Conservation (phyloP, 768 basidiomycete species). For the Chlorophyllum brunneum region DNA sequence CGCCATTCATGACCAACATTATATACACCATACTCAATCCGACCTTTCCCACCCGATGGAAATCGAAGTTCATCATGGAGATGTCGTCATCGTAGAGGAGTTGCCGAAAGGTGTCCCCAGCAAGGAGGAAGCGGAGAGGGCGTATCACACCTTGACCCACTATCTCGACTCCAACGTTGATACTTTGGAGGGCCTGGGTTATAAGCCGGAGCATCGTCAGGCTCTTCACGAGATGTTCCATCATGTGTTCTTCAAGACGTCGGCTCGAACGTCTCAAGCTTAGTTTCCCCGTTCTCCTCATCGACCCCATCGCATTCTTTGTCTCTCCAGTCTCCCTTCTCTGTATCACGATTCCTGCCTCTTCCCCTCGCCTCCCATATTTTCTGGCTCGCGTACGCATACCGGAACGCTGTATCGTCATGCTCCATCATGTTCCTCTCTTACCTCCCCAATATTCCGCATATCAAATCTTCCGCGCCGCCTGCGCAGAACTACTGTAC, state of each 20-base stretch:
- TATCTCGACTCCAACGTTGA: slow-evolving; percentile 12
- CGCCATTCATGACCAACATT: slow-evolving; percentile 8
- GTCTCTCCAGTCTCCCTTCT: background rate
- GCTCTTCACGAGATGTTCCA: slow-evolving; percentile 11
- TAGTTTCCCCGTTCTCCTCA: background rate
- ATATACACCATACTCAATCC: slow-evolving; percentile 6
- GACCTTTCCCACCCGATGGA: slow-evolving; percentile 5
- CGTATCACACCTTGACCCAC: slow-evolving; percentile 9
- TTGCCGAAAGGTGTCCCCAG: slow-evolving; percentile 8
- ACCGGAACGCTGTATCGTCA: background rate
- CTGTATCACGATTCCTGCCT: background rate
- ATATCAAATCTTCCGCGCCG: background rate
- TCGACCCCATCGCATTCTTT: background rate
- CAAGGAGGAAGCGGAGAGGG: slow-evolving; percentile 11
- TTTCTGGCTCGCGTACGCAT: background rate
- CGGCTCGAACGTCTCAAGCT: background rate
- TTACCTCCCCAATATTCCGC: background rate
- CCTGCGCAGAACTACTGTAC: slow-evolving; percentile 5
- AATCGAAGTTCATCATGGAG: slow-evolving; percentile 2
- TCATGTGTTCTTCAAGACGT: slow-evolving; percentile 9
- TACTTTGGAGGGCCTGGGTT: slow-evolving; percentile 4
- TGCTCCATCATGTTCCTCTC: background rate
- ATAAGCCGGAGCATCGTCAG: slow-evolving; percentile 9
- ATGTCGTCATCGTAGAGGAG: slow-evolving; percentile 4
- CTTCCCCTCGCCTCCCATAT: background rate